A percentile compares a stretch with the other conserved stretches of the same genome.
These are phyloP conservation scores for Solanum peruvianum DNA, from an alignment of 257 asterid genomes.

Conservation along the genomic window DNA sequence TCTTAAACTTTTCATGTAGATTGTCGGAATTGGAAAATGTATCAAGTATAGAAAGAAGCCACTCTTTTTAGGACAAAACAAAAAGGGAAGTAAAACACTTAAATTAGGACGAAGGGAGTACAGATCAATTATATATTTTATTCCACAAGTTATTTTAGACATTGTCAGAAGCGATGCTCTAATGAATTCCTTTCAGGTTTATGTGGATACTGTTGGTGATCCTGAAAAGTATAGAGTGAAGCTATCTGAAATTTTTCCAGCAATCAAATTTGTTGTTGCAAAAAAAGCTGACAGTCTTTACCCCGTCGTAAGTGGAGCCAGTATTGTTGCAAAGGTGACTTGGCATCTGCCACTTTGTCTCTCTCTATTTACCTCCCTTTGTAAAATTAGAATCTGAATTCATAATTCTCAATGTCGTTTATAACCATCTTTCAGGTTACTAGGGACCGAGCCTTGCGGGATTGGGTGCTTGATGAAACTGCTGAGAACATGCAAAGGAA, in stretches of 20 bases:
- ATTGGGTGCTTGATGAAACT: conserved; percentile 78
- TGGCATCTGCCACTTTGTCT: neutral
- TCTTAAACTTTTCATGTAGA: neutral
- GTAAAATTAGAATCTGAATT: neutral
- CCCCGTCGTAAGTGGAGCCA: conserved; percentile 98
- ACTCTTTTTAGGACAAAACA: neutral
- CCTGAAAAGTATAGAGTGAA: conserved; percentile 78
- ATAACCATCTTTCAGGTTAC: conserved; percentile 48
- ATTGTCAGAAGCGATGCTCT: neutral
- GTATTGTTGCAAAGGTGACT: conserved; percentile 95
- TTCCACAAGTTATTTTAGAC: neutral
- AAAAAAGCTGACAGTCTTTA: conserved; percentile 98
- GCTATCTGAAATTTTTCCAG: conserved; percentile 71
- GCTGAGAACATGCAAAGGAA: conserved; percentile 54
- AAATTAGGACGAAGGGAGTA: neutral
- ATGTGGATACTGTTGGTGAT: conserved; percentile 95
- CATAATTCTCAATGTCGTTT: neutral
- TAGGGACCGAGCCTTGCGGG: conserved; percentile 78
- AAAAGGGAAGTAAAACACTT: neutral
- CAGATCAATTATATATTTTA: neutral
- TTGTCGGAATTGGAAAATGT: neutral
- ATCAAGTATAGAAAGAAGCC: neutral
- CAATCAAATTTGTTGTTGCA: conserved; percentile 77
- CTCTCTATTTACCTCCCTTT: neutral
- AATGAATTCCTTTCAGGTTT: conserved; percentile 48